Evolutionary conservation across 805 yeast genomes (phyloP).

Genomic region (Ogataea nitratoaversa): DNA sequence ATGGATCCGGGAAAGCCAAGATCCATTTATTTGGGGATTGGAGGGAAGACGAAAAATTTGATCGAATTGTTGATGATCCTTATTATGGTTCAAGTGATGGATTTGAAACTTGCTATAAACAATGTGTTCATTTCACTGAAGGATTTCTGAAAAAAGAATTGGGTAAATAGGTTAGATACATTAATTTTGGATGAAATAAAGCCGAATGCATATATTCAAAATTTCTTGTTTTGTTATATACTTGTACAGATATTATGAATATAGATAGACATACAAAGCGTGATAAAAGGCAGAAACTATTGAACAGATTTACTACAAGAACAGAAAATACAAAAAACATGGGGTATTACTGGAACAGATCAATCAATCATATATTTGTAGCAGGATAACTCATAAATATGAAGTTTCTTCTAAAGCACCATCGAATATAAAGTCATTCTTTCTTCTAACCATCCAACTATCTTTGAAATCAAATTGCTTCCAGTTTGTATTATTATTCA

Average conservation of each 20-base stretch:
- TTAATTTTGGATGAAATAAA: too few species aligned
- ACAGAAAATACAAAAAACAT: too few species aligned
- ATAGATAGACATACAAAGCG: too few species aligned
- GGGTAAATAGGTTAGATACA: not conserved
- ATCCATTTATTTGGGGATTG: conserved; percentile 79
- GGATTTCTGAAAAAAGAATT: conserved; percentile 56
- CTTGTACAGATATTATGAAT: not conserved
- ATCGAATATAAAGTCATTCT: conserved; percentile 35
- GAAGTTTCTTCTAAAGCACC: conserved; percentile 31
- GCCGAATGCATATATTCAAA: too few species aligned
- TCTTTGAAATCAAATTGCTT: conserved; percentile 71
- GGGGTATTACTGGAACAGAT: not conserved
- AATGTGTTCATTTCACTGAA: conserved; percentile 69
- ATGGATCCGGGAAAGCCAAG: conserved; percentile 41
- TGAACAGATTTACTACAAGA: too few species aligned
- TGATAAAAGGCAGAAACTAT: too few species aligned
- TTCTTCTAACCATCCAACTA: conserved; percentile 46
- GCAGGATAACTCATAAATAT: conserved; percentile 1
- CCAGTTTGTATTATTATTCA: conserved; percentile 36
- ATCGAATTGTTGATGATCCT: conserved; percentile 76
- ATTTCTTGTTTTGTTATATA: too few species aligned
- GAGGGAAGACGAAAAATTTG: conserved; percentile 48
- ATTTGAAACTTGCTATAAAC: conserved; percentile 74
- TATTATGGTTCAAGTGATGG: conserved; percentile 87
- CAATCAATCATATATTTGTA: too few species aligned